Evolutionary conservation across 129 eudicot genomes (phyloP).

Genomic region (sunflower (Helianthus annuus)): HanXRQr2.0-SUNRISE NC_035441.2:140841423-140841922

Average conservation of each 20-base stretch:
- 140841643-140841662: constrained; percentile 93
- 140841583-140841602: constrained; percentile 84
- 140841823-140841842: constrained; percentile 61
- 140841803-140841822: neutral
- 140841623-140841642: constrained; percentile 81
- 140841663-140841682: constrained; percentile 18
- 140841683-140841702: neutral
- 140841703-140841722: constrained; percentile 5
- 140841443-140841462: constrained; percentile 91
- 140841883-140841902: constrained; percentile 99
- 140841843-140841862: constrained; percentile 89
- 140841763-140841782: neutral
- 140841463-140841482: constrained; percentile 94
- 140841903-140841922: constrained; percentile 34
- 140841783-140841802: neutral
- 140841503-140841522: neutral
- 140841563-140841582: constrained; percentile 81
- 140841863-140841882: constrained; percentile 79
- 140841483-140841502: constrained; percentile 30
- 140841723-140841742: neutral
- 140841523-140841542: constrained; percentile 13
- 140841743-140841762: neutral
- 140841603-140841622: constrained; percentile 70
- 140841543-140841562: constrained; percentile 42
- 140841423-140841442: constrained; percentile 92